Conservation (phyloP, 106 monocot genomes). For the Ottelia alismoides region DNA sequence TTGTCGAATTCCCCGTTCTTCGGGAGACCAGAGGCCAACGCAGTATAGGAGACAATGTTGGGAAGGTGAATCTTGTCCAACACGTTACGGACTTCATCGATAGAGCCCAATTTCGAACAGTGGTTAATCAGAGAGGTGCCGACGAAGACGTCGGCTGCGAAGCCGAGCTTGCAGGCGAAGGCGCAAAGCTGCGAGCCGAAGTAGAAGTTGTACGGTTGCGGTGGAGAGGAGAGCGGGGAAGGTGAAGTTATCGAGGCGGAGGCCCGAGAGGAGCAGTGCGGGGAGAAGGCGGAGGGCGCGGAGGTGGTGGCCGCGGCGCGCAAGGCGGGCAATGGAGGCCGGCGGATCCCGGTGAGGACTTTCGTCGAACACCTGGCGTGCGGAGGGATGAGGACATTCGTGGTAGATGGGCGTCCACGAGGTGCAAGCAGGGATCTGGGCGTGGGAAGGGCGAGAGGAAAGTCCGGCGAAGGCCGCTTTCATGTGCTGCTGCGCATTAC, state of each 20-base stretch:
- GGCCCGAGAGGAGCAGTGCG: slow-evolving; percentile 5
- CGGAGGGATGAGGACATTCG: too few species aligned
- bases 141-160: slow-evolving; percentile 38
- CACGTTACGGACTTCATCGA: slow-evolving; percentile 28
- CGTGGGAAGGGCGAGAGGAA: too few species aligned
- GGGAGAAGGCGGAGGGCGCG: too few species aligned
- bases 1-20: too few species aligned
- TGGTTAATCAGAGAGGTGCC: slow-evolving; percentile 38
- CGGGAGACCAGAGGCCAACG: slow-evolving; percentile 30
- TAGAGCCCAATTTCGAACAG: slow-evolving; percentile 41
- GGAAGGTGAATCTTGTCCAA: slow-evolving; percentile 33
- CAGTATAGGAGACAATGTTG: slow-evolving; percentile 58
- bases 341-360: slow-evolving; percentile 34
- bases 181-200: slow-evolving; percentile 42
- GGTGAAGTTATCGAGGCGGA: slow-evolving; percentile 54
- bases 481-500: too few species aligned
- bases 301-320: slow-evolving; percentile 17
- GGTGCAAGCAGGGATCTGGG: too few species aligned
- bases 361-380: slow-evolving; percentile 59
- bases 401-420: too few species aligned
- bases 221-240: too few species aligned
- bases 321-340: slow-evolving; percentile 29
- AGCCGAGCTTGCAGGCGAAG: slow-evolving; percentile 24
- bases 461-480: too few species aligned
- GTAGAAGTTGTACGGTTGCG: slow-evolving; percentile 15